A percentile compares a stretch with the other conserved stretches of the same genome.
Evolutionary conservation across 345 rosid genomes (phyloP).

Genomic region (Melastoma malabathricum): DNA sequence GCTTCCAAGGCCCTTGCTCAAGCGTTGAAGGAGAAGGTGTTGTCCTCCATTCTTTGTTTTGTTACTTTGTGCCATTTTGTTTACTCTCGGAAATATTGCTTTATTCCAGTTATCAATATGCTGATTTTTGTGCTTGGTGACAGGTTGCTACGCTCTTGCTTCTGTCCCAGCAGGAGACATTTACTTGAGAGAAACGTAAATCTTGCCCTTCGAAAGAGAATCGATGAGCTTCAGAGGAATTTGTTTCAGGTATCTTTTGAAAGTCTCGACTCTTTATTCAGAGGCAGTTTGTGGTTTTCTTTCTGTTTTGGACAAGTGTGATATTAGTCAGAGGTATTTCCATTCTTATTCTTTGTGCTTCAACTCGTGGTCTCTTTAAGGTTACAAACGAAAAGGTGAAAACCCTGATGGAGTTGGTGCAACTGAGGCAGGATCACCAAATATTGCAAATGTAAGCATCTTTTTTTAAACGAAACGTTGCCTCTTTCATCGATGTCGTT

Average conservation of each 20-base stretch:
- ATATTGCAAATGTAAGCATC: conserved; percentile 51
- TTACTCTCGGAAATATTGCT: neutral
- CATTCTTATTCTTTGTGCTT: neutral
- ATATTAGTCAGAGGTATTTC: neutral
- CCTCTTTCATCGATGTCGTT: neutral
- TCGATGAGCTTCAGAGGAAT: conserved; percentile 86
- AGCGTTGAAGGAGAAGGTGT: conserved; percentile 87
- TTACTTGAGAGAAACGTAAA: conserved; percentile 75
- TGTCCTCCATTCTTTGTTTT: conserved; percentile 1
- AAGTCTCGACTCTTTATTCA: too few species aligned
- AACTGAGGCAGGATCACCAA: conserved; percentile 59
- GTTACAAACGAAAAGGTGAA: conserved; percentile 95
- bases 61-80: conserved; percentile 1
- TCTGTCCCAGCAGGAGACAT: conserved; percentile 90
- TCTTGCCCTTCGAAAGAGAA: conserved; percentile 68
- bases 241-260: conserved; percentile 48
- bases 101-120: neutral
- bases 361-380: conserved; percentile 15
- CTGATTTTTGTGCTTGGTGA: conserved; percentile 6
- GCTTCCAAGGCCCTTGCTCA: conserved; percentile 49
- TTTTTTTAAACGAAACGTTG: too few species aligned
- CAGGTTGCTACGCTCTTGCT: conserved; percentile 79
- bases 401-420: conserved; percentile 84
- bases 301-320: too few species aligned
- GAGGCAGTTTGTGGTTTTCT: too few species aligned